A percentile compares a stretch with the other conserved stretches of the same genome.
Conservation (phyloP, 164 flowering plant genomes). For the Chloranthus sessilifolius region DNA sequence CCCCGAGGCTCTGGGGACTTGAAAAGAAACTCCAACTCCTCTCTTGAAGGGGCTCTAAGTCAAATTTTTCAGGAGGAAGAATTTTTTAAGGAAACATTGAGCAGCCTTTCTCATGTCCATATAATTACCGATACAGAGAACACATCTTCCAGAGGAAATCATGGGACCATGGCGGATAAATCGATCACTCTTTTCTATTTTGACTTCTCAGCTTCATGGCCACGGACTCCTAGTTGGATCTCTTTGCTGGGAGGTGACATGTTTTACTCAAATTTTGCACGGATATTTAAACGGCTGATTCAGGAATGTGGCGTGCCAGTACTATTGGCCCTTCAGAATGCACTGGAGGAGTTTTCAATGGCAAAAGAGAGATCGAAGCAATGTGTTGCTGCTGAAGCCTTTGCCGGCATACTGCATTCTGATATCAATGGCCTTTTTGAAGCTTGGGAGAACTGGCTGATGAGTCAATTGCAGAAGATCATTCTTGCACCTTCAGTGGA, state of each 20-base stretch:
- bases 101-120: conserved; percentile 89
- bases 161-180: conserved; percentile 81
- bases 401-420: conserved; percentile 91
- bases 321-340: conserved; percentile 44
- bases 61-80: conserved; percentile 77
- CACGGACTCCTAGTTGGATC: conserved; percentile 97
- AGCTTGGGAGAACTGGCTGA: conserved; percentile 89
- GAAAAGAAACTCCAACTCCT: conserved; percentile 38
- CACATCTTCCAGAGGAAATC: conserved; percentile 67
- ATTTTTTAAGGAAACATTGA: conserved; percentile 72
- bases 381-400: conserved; percentile 98
- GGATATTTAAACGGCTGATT: conserved; percentile 78
- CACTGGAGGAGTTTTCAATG: conserved; percentile 68
- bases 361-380: conserved; percentile 95
- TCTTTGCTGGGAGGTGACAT: conserved; percentile 74
- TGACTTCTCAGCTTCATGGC: conserved; percentile 96
- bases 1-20: conserved; percentile 17
- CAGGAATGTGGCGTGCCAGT: conserved; percentile 97
- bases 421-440: conserved; percentile 72
- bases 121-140: conserved; percentile 63
- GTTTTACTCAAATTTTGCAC: conserved; percentile 85
- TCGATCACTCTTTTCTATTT: conserved; percentile 91
- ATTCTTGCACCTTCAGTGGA: conserved; percentile 79
- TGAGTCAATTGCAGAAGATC: conserved; percentile 54
- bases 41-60: conserved; percentile 71